phyloP scores from a whole-genome alignment of 1,284 basidiomycete genomes.

The Anthracocystis panici-leucophaei region DNA sequence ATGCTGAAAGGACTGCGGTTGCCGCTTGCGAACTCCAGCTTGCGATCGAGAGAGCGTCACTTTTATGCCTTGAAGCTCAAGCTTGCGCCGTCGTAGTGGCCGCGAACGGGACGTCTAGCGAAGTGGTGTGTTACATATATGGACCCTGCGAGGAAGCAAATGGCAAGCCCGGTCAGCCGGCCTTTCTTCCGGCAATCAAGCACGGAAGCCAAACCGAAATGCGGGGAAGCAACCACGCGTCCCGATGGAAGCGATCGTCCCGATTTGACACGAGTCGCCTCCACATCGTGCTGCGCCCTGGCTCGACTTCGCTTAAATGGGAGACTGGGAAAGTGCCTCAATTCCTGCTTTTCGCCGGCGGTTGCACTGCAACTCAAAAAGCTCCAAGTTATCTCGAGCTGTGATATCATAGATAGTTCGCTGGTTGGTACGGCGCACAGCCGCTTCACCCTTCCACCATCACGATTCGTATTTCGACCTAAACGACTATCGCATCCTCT shows the following conservation, averaged over 20 bases:
- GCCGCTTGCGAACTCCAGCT: not conserved
- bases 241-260: slow-evolving; percentile 6
- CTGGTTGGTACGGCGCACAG: not conserved
- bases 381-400: slow-evolving; percentile 2
- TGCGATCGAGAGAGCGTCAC: not conserved
- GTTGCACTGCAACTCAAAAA: slow-evolving; percentile 2
- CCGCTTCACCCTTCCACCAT: not conserved
- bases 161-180: slow-evolving; percentile 29
- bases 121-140: slow-evolving; percentile 3
- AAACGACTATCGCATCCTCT: not conserved
- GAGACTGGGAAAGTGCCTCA: slow-evolving; percentile 7
- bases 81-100: not conserved
- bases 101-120: not conserved
- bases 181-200: slow-evolving; percentile 23
- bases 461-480: too few species aligned
- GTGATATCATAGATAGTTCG: slow-evolving; percentile 8
- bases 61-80: too few species aligned
- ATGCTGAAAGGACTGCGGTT: not conserved
- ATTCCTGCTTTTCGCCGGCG: not conserved
- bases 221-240: slow-evolving; percentile 20
- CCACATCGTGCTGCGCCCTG: slow-evolving; percentile 16
- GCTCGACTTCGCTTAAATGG: not conserved
- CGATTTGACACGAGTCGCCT: not conserved
- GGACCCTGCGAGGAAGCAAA: slow-evolving; percentile 12
- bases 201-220: slow-evolving; percentile 7